These are phyloP conservation scores for Zygoascus hellenicus DNA, from an alignment of 1,139 yeast species.

Conservation along the genomic window DNA sequence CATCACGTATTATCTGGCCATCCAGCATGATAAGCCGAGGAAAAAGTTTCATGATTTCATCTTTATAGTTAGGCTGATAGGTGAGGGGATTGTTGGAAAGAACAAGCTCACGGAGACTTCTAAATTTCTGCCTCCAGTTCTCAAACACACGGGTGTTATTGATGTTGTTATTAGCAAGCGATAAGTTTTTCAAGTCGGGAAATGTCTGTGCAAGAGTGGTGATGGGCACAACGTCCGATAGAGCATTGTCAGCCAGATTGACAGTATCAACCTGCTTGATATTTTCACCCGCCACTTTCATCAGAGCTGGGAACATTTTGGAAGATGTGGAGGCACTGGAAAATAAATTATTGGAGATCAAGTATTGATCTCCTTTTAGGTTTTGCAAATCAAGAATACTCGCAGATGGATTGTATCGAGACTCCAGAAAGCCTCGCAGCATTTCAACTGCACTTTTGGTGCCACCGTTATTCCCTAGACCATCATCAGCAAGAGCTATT, in stretches of 20 bases:
- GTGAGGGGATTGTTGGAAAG: constrained; percentile 73
- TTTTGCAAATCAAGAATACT: constrained; percentile 68
- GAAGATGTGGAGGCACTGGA: constrained; percentile 52
- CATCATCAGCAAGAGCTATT: constrained; percentile 39
- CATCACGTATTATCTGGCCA: constrained; percentile 73
- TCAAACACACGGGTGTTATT: constrained; percentile 56
- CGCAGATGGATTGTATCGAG: constrained; percentile 59
- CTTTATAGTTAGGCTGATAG: constrained; percentile 45
- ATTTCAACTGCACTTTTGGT: constrained; percentile 45
- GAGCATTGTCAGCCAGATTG: constrained; percentile 64
- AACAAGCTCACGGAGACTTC: constrained; percentile 66
- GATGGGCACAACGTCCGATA: constrained; percentile 58
- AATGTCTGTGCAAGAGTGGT: constrained; percentile 65
- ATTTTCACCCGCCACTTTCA: constrained; percentile 67
- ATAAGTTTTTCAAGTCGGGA: constrained; percentile 71
- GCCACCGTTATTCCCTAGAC: constrained; percentile 11
- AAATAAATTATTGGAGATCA: constrained; percentile 61
- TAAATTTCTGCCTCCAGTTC: constrained; percentile 72
- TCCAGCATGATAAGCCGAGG: constrained; percentile 77
- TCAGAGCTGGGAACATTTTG: constrained; percentile 85
- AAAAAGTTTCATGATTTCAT: constrained; percentile 63
- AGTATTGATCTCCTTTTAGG: constrained; percentile 59
- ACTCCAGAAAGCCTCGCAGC: constrained; percentile 53
- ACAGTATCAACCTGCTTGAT: constrained; percentile 59
- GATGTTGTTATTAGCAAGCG: constrained; percentile 71